Conservation (phyloP, 1,284 basidiomycete genomes). For the Trametes sp. region DNA sequence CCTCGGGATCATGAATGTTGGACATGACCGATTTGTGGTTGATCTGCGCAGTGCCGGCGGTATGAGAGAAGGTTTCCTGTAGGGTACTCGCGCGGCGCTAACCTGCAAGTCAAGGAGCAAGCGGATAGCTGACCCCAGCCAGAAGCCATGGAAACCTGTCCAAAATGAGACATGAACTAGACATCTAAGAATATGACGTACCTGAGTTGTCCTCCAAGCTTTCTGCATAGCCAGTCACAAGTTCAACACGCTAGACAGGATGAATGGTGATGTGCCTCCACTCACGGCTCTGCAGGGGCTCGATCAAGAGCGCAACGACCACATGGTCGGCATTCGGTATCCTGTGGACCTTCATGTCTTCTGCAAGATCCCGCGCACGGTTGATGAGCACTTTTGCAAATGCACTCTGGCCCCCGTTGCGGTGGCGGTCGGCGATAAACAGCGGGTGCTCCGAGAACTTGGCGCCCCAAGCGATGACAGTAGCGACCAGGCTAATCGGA, state of each 20-base stretch:
- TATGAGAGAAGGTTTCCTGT: constrained; percentile 11
- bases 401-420: constrained; percentile 74
- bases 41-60: constrained; percentile 54
- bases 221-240: constrained; percentile 51
- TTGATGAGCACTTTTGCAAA: constrained; percentile 82
- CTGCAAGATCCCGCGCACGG: constrained; percentile 83
- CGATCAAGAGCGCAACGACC: constrained; percentile 77
- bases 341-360: constrained; percentile 85
- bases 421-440: constrained; percentile 78
- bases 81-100: constrained; percentile 25
- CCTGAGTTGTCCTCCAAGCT: constrained; percentile 71
- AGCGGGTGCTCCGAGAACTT: constrained; percentile 91
- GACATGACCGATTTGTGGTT: constrained; percentile 81
- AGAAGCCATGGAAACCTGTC: constrained; percentile 81
- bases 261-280: constrained; percentile 30
- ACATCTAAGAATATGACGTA: constrained; percentile 38
- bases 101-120: constrained; percentile 81
- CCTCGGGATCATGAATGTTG: constrained; percentile 72
- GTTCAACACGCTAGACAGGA: constrained; percentile 19
- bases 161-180: constrained; percentile 2
- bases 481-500: constrained; percentile 66
- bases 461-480: constrained; percentile 91
- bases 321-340: constrained; percentile 84
- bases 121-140: constrained; percentile 79
- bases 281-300: constrained; percentile 84